Percentiles rank a stretch among this genome's conserved stretches.
Conservation (phyloP, 495 filamentous ascomycete genomes). For the Terfezia claveryi region DNA sequence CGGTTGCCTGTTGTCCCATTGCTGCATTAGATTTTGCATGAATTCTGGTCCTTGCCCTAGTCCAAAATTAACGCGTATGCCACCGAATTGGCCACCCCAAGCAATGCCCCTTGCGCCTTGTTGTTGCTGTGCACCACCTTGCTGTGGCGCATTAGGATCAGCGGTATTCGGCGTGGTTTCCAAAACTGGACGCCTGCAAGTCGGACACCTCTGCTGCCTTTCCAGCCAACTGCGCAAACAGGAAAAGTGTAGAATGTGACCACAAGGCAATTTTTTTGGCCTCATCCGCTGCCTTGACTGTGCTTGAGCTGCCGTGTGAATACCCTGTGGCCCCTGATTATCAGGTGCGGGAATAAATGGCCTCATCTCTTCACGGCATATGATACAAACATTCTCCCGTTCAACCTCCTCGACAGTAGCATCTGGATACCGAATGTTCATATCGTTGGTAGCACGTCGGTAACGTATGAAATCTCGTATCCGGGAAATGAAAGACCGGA, state of each 20-base stretch:
- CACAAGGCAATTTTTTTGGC: conserved; percentile 88
- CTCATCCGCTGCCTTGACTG: conserved; percentile 53
- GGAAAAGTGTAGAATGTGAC: conserved; percentile 82
- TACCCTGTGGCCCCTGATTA: conserved; percentile 19
- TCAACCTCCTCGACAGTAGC: conserved; percentile 68
- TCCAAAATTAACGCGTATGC: conserved; percentile 28
- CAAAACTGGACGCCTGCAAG: conserved; percentile 67
- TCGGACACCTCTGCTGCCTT: conserved; percentile 90
- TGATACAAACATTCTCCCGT: conserved; percentile 84
- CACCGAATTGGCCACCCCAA: conserved; percentile 13
- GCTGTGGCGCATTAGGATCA: conserved; percentile 13
- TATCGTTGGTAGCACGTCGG: conserved; percentile 67
- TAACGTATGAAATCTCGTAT: conserved; percentile 75
- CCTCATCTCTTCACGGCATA: conserved; percentile 90
- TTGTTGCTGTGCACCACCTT: conserved; percentile 3
- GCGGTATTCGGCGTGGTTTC: conserved; percentile 15
- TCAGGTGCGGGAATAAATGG: conserved; percentile 35
- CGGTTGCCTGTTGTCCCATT: conserved; percentile 25
- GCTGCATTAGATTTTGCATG: conserved; percentile 32
- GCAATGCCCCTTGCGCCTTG: conserved; percentile 5
- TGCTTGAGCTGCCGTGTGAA: conserved; percentile 11
- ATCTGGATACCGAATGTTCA: conserved; percentile 81
- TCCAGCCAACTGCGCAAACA: conserved; percentile 96
- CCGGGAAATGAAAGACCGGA: conserved; percentile 70
- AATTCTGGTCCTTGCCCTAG: conserved; percentile 34